A percentile compares a stretch with the other conserved stretches of the same genome.
Evolutionary conservation across 2,329 filamentous ascomycete species (phyloP).

Genomic region (Chaetomium strumarium): DNA sequence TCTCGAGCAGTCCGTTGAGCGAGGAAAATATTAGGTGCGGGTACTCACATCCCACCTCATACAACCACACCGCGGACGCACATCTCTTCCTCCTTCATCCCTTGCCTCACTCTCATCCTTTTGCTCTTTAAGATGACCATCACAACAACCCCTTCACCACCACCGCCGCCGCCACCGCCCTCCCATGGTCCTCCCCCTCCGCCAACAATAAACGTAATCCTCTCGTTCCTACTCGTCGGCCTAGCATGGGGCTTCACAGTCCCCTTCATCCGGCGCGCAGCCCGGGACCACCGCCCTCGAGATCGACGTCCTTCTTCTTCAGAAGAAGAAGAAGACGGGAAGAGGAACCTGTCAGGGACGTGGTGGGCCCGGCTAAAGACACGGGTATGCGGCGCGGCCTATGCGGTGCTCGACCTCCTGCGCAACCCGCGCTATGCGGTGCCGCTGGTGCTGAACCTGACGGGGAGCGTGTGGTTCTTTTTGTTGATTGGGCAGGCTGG

Average conservation of each 20-base stretch:
- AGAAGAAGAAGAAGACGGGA: constrained; percentile 48
- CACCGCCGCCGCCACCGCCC: not conserved
- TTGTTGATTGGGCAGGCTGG: constrained; percentile 86
- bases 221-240: constrained; percentile 86
- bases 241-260: constrained; percentile 91
- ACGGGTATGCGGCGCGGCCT: constrained; percentile 55
- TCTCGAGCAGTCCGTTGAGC: too few species aligned
- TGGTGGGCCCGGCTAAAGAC: constrained; percentile 22
- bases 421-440: constrained; percentile 77
- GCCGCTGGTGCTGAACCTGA: constrained; percentile 80
- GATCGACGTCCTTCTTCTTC: constrained; percentile 51
- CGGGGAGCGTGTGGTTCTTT: constrained; percentile 95
- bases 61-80: too few species aligned
- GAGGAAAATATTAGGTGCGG: too few species aligned
- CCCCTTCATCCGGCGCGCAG: constrained; percentile 83
- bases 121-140: not conserved
- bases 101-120: too few species aligned
- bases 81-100: too few species aligned
- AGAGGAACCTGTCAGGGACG: constrained; percentile 52
- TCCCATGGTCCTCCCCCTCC: constrained; percentile 33
- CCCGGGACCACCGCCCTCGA: constrained; percentile 65
- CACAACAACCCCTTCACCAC: not conserved
- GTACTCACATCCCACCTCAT: too few species aligned
- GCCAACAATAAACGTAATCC: constrained; percentile 67
- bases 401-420: constrained; percentile 71